Evolutionary conservation across 148 eudicot genomes (phyloP).

Genomic region (Rhododendron vialii): DNA sequence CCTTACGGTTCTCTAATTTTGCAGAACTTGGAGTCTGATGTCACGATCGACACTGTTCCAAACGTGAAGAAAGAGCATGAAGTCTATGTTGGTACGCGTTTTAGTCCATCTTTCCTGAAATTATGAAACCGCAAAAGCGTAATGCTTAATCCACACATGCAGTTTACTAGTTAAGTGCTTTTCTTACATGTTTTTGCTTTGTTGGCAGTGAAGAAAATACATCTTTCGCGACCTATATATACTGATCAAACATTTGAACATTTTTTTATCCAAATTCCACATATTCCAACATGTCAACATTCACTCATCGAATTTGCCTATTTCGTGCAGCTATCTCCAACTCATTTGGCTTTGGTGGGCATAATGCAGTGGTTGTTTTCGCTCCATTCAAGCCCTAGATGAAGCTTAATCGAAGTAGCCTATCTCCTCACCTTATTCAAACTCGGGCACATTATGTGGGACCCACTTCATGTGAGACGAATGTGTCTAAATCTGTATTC

Average conservation of each 20-base stretch:
- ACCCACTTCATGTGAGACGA: background rate
- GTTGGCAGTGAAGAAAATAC: background rate
- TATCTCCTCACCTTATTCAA: background rate
- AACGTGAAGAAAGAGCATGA: conserved; percentile 50
- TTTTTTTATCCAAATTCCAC: background rate
- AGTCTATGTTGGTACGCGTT: conserved; percentile 51
- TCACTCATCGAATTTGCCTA: background rate
- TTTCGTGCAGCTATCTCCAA: conserved; percentile 47
- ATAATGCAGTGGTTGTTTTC: conserved; percentile 52
- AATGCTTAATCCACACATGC: background rate
- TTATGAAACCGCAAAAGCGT: background rate
- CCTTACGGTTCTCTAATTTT: background rate
- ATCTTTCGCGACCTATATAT: background rate
- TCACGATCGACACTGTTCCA: conserved; percentile 64
- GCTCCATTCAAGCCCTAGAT: conserved; percentile 42
- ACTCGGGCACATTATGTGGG: background rate
- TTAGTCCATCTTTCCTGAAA: background rate
- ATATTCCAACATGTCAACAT: background rate
- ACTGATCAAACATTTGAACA: background rate
- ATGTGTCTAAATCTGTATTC: background rate
- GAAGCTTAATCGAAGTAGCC: background rate
- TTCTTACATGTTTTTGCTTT: background rate
- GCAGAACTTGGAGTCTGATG: conserved; percentile 53
- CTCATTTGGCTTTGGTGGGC: conserved; percentile 62
- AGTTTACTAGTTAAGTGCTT: background rate